Conservation (phyloP, 495 filamentous ascomycete genomes). For the Pyrenopolyporus hunteri region DNA sequence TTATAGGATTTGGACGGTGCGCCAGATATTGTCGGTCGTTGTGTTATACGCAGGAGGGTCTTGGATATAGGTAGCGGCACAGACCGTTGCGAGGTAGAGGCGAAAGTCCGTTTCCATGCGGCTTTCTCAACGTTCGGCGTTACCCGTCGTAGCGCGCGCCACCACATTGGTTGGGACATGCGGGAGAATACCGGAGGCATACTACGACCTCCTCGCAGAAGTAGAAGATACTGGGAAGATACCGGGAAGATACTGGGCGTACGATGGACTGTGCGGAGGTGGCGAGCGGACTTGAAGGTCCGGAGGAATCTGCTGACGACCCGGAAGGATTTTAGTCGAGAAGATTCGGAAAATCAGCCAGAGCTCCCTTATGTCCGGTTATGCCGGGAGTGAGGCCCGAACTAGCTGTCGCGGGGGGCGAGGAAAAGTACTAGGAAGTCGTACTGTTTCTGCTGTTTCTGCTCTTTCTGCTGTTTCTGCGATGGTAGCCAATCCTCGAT, state of each 20-base stretch:
- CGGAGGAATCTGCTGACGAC: conserved; percentile 13
- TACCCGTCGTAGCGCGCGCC: conserved; percentile 21
- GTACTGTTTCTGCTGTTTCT: too few species aligned
- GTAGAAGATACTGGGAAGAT: neutral
- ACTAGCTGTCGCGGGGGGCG: too few species aligned
- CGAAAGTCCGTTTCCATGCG: conserved; percentile 28
- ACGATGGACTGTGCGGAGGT: neutral
- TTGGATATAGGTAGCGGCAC: neutral
- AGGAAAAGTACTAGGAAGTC: too few species aligned
- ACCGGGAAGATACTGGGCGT: neutral
- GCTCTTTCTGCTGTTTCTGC: too few species aligned
- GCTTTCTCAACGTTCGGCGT: conserved; percentile 28
- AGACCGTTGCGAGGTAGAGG: conserved; percentile 22
- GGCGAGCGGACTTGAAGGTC: neutral
- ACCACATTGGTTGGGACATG: conserved; percentile 26
- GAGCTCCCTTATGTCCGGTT: conserved; percentile 27
- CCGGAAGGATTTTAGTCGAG: conserved; percentile 22
- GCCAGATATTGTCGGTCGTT: conserved; percentile 8
- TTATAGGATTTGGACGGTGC: conserved; percentile 12
- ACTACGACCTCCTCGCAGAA: neutral
- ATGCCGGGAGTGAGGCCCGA: conserved; percentile 14
- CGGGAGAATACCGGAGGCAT: conserved; percentile 35
- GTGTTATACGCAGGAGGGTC: neutral
- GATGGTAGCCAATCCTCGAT: neutral
- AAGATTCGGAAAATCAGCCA: conserved; percentile 27